Base-by-base conservation (phyloP, 1,284 basidiomycete species). In the Coniophora puteana region DNA sequence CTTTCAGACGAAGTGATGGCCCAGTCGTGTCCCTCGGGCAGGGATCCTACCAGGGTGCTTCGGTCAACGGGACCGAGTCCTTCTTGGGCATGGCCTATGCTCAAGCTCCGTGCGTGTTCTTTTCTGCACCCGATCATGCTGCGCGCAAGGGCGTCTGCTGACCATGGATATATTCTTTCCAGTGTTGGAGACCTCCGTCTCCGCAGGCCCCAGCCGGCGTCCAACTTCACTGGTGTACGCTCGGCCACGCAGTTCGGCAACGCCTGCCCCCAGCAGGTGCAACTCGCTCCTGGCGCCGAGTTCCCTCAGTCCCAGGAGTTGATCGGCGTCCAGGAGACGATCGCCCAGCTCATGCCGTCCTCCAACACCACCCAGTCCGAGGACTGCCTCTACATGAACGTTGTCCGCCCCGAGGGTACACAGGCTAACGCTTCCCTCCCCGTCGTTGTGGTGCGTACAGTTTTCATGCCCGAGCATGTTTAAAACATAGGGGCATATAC, bases 211-310 rank as follows among this genome's bases (percentile, higher is more conserved):
- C 38, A 44, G 13, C 24, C 51, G 11, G 48, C 38, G 10, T 5
- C 20, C 2, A 25, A 21, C 22, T 41, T 47, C 28, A 34, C 38
- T 3, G 39, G 42, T 8, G 28, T 35, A 10, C 36, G 49, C 17
- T 29, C 41, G 11, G 41, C 48, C 18, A 40, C 14, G 10, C 8
- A 33, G 2, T 57, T 36, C 36, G 53, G 53, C 4, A 29, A 44
- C 12, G 36, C 48, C 8, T 58, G 56, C 33, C 41, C 49, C 11
- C 55, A 56, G 37, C 43, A 49, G 36, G 20, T 32, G 5, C 10
- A 14, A 11, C 18, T 41, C 20, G 23, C 18, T 24, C 32, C 23
- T 24, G 36, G 36, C 16, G 13, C 43, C n/a, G 35, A 13, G 12
- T 27, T 40, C 14, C 27, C 42, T 33, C 16, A 36, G 18, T 18